Conservation (phyloP, 2,329 filamentous ascomycete species). For the Monosporascus sp. region DNA sequence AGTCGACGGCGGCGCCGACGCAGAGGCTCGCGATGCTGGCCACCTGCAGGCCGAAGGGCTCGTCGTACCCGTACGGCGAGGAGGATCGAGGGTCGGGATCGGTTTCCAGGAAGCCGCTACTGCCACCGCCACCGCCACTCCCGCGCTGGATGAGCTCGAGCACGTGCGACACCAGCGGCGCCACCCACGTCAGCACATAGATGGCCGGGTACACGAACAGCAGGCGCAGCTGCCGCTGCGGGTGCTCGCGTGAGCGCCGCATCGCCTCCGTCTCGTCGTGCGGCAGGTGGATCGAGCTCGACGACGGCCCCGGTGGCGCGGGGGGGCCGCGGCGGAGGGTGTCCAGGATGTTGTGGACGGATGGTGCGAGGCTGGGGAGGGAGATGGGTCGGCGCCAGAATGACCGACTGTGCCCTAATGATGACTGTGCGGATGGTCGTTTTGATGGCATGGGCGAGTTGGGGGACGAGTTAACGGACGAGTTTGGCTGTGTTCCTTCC, state of each 20-base stretch:
- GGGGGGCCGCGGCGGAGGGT: slow-evolving; percentile 7
- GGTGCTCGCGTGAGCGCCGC: slow-evolving; percentile 43
- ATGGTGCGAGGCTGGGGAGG: slow-evolving; percentile 1
- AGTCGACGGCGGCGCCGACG: slow-evolving; percentile 63
- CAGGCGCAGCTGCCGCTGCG: slow-evolving; percentile 63
- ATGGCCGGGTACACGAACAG: slow-evolving; percentile 72
- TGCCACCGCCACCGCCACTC: neutral
- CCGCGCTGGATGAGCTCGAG: slow-evolving; percentile 44
- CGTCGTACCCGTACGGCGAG: slow-evolving; percentile 14
- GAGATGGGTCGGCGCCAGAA: slow-evolving; percentile 7
- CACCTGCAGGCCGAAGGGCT: slow-evolving; percentile 53
- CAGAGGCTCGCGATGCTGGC: slow-evolving; percentile 54
- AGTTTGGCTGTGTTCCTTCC: neutral
- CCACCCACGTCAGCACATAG: slow-evolving; percentile 67
- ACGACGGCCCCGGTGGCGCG: neutral
- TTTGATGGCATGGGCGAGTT: neutral
- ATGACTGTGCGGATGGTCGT: neutral
- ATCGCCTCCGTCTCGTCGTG: slow-evolving; percentile 26
- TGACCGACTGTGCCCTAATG: slow-evolving; percentile 1
- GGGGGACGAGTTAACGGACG: neutral
- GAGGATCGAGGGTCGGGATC: neutral
- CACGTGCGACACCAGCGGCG: slow-evolving; percentile 64
- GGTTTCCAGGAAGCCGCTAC: slow-evolving; percentile 5
- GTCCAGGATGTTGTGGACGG: slow-evolving; percentile 11
- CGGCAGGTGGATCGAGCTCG: slow-evolving; percentile 12